These are phyloP conservation scores for Annulohypoxylon nitens DNA, from an alignment of 495 filamentous ascomycete species.

Conservation along the genomic window DNA sequence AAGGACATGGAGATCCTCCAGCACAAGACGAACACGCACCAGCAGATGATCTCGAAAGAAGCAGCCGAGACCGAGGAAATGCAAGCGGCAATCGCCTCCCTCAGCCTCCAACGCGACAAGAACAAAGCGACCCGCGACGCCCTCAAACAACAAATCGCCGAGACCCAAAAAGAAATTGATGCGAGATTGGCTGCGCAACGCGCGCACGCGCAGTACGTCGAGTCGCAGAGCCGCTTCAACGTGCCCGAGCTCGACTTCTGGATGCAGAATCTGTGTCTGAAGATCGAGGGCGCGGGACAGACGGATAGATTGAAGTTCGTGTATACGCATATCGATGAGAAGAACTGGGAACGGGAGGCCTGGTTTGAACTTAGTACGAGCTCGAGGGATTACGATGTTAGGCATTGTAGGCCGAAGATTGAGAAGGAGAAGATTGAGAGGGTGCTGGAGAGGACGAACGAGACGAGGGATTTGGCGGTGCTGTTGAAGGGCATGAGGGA, in stretches of 20 bases:
- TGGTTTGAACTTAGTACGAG: conserved; percentile 92
- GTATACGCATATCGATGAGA: conserved; percentile 88
- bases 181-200: conserved; percentile 64
- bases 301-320: conserved; percentile 91
- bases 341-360: conserved; percentile 88
- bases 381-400: conserved; percentile 85
- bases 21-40: conserved; percentile 80
- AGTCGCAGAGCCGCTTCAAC: conserved; percentile 86
- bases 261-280: conserved; percentile 88
- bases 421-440: conserved; percentile 78
- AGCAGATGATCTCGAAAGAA: conserved; percentile 87
- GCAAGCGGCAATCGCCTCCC: conserved; percentile 80
- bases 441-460: conserved; percentile 82
- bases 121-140: conserved; percentile 78
- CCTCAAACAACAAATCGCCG: conserved; percentile 81
- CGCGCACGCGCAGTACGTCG: conserved; percentile 70
- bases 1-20: conserved; percentile 87
- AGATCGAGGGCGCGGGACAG: conserved; percentile 88
- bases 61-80: conserved; percentile 88
- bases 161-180: conserved; percentile 77
- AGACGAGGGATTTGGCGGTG: conserved; percentile 81
- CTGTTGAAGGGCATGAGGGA: conserved; percentile 94
- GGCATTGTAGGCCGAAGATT: conserved; percentile 81
- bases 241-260: conserved; percentile 94
- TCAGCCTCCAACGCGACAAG: conserved; percentile 80